Evolutionary conservation across 768 basidiomycete species (phyloP), one percentile per base, ranked within the genome.

Genomic region (Lactarius sp.): DNA sequence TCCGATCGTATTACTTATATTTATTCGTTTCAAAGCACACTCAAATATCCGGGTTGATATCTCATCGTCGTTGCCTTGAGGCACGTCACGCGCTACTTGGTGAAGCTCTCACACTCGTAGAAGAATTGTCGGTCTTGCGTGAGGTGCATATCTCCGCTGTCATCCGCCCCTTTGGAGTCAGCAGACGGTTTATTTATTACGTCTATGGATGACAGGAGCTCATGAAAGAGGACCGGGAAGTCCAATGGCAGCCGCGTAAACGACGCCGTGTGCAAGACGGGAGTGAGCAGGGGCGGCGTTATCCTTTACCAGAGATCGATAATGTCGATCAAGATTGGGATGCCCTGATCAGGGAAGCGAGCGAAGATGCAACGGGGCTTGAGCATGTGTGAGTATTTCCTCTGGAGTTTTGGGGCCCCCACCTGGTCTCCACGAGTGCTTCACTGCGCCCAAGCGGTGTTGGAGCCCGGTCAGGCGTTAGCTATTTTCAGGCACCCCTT

Each of bases 111-210:
- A 70, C 74, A 27, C 76, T 94, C 37, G 84, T 85, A 5, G 81
- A 88, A 58, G 87, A 90, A 62, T 73, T 94, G 33, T 83, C 83
- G 66, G 77, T 82, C 50, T 73, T 92, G 36, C 86, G 90, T 73
- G 84, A 87, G 76, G 90, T 88, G 66, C 66, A 71, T 62, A 55
- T 63, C 34, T 62, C 65, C 36, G 33, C 46, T 55, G 51, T 55
- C 59, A 52, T 49, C 44, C 54, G 61, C 41, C 56, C 33, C 37
- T 62, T 31, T 20, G n/a, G 50, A 50, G 41, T 34, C 56, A 54
- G 51, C 56, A 39, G 57, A 60, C 57, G 9, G 54, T 18, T 44
- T 34, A 31, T 41, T 27, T 46, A 42, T 67, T 57, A 67, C 65
- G 58, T 62, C 34, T 52, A 52, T 14, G 41, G 58, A 49, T 22